Percentiles rank a stretch among this genome's conserved stretches.
Conservation (phyloP, 257 asterid genomes). For the Coffea canephora region DNA sequence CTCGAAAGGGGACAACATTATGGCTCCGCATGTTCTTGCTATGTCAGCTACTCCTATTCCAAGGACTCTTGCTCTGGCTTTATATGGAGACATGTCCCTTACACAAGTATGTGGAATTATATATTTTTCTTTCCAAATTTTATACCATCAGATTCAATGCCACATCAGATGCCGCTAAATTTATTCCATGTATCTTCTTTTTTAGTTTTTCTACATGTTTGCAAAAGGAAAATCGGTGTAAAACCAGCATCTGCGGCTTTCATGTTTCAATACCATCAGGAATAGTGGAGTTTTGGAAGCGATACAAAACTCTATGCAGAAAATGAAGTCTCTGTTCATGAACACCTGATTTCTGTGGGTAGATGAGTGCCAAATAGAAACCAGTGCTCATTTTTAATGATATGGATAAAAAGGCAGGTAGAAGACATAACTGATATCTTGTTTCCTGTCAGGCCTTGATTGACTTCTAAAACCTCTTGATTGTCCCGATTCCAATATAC, state of each 20-base stretch:
- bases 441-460: background rate
- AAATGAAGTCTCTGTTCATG: background rate
- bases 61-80: conserved; percentile 90
- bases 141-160: background rate
- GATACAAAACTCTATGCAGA: background rate
- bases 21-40: conserved; percentile 97
- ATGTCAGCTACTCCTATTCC: conserved; percentile 99
- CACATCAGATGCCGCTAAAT: background rate
- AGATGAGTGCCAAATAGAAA: background rate
- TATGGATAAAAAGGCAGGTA: background rate
- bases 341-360: background rate
- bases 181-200: background rate
- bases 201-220: background rate
- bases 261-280: background rate
- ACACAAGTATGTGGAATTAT: conserved; percentile 67
- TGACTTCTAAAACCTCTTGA: background rate
- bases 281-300: background rate
- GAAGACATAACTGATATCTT: background rate
- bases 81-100: conserved; percentile 94
- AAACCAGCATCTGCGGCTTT: background rate
- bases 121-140: conserved; percentile 8
- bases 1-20: conserved; percentile 35
- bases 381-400: background rate
- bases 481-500: background rate
- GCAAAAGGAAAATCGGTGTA: background rate